Percentiles rank a stretch among this genome's conserved stretches.
Conservation (phyloP, 1,284 basidiomycete species). For the Rhizoctonia solani region DNA sequence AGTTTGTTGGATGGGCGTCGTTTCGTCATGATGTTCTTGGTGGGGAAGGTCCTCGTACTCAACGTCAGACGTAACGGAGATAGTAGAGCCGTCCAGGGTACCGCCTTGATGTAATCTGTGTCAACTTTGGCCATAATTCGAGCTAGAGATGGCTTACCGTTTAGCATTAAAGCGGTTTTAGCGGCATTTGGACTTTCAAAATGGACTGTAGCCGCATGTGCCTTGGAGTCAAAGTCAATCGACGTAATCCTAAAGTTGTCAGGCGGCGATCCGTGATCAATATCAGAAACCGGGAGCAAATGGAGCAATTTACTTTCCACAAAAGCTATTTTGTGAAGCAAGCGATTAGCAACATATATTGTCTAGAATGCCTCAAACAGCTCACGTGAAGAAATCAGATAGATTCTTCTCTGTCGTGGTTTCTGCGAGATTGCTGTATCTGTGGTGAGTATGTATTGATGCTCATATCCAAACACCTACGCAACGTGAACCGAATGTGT, state of each 20-base stretch:
- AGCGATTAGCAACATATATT: constrained; percentile 34
- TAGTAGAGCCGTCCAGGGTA: constrained; percentile 61
- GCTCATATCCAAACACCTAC: not conserved
- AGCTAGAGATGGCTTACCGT: constrained; percentile 48
- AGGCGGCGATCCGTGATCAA: constrained; percentile 16
- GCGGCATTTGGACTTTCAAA: constrained; percentile 80
- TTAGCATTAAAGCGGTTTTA: constrained; percentile 74
- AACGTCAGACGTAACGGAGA: constrained; percentile 68
- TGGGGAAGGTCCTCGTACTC: constrained; percentile 59
- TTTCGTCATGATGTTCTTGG: constrained; percentile 44
- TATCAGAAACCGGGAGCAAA: not conserved
- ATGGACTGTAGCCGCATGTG: constrained; percentile 58
- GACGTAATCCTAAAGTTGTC: constrained; percentile 51
- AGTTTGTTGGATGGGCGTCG: constrained; percentile 62
- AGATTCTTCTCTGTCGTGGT: constrained; percentile 64
- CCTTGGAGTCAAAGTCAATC: constrained; percentile 56
- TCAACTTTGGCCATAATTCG: not conserved
- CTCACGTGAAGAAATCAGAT: constrained; percentile 77
- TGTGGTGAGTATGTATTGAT: not conserved
- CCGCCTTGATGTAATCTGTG: constrained; percentile 48
- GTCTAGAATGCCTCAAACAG: constrained; percentile 37
- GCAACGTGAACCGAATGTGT: constrained; percentile 29
- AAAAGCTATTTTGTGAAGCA: constrained; percentile 58
- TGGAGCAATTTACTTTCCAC: constrained; percentile 61
- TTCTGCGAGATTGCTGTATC: constrained; percentile 53